These are phyloP conservation scores for Cyclotella kingstonii DNA, from an alignment of 108 stramenopile genomes.

Conservation along the genomic window DNA sequence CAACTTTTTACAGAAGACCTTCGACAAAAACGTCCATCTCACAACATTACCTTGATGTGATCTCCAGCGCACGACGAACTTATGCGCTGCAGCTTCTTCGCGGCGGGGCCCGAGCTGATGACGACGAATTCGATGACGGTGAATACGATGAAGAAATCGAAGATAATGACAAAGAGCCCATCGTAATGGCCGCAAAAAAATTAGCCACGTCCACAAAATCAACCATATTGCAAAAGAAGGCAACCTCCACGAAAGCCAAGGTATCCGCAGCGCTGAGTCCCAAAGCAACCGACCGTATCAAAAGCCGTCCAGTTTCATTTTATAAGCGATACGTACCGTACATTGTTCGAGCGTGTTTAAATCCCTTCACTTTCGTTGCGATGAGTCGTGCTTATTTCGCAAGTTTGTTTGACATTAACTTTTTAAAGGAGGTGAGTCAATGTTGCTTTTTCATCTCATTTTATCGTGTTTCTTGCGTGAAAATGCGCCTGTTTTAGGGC, in stretches of 20 bases:
- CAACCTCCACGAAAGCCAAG: constrained; percentile 40
- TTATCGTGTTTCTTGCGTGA: not conserved
- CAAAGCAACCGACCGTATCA: constrained; percentile 18
- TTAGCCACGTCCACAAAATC: constrained; percentile 49
- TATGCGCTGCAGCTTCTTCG: not conserved
- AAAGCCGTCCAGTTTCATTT: constrained; percentile 5
- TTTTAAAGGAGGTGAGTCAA: constrained; percentile 61
- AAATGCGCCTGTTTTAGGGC: not conserved
- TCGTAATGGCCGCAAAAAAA: constrained; percentile 35
- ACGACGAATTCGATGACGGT: constrained; percentile 38
- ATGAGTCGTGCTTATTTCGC: constrained; percentile 78
- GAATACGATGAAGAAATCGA: constrained; percentile 54
- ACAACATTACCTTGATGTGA: too few species aligned
- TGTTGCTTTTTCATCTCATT: not conserved
- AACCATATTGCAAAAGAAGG: constrained; percentile 36
- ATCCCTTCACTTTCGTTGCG: constrained; percentile 66
- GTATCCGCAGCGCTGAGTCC: constrained; percentile 37
- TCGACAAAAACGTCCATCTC: too few species aligned
- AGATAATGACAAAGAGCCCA: constrained; percentile 57
- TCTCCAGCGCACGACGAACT: not conserved
- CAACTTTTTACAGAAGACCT: too few species aligned
- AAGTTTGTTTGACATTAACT: constrained; percentile 69
- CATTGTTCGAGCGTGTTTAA: constrained; percentile 74
- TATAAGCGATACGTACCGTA: constrained; percentile 71
- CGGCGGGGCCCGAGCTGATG: constrained; percentile 22